These are phyloP conservation scores for Boletus rubropictus DNA, from an alignment of 768 basidiomycete genomes.

Conservation along the genomic window DNA sequence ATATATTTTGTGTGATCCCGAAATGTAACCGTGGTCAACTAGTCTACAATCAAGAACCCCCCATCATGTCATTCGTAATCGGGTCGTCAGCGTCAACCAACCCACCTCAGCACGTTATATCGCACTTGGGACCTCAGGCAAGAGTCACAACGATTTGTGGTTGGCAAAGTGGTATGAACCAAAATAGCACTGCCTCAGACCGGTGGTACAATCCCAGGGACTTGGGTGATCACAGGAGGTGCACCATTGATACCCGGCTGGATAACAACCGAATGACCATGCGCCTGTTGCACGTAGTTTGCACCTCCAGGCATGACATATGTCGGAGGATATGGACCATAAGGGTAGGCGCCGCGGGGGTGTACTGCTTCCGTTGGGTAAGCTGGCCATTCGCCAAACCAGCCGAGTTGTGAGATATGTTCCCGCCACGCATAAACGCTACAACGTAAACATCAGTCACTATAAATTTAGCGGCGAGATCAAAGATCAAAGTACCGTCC, in stretches of 20 bases:
- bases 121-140: not conserved
- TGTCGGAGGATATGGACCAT: constrained; percentile 31
- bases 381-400: constrained; percentile 71
- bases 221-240: constrained; percentile 55
- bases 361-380: constrained; percentile 33
- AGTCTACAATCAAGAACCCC: constrained; percentile 9
- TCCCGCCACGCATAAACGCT: constrained; percentile 31
- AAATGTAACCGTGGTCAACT: constrained; percentile 15
- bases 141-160: not conserved
- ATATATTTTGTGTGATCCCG: constrained; percentile 1
- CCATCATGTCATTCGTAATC: constrained; percentile 7
- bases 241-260: constrained; percentile 60
- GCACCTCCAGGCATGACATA: constrained; percentile 23
- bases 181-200: constrained; percentile 8
- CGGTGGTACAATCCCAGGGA: constrained; percentile 36
- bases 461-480: not conserved
- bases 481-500: constrained; percentile 24
- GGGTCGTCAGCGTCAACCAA: constrained; percentile 9
- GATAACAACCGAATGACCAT: constrained; percentile 62
- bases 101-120: not conserved
- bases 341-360: constrained; percentile 22
- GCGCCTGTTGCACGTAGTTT: constrained; percentile 42
- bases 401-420: constrained; percentile 55
- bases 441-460: not conserved
- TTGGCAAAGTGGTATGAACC: not conserved